Evolutionary conservation across 805 yeast species (phyloP).

Genomic region (Pichia nakasei): DNA sequence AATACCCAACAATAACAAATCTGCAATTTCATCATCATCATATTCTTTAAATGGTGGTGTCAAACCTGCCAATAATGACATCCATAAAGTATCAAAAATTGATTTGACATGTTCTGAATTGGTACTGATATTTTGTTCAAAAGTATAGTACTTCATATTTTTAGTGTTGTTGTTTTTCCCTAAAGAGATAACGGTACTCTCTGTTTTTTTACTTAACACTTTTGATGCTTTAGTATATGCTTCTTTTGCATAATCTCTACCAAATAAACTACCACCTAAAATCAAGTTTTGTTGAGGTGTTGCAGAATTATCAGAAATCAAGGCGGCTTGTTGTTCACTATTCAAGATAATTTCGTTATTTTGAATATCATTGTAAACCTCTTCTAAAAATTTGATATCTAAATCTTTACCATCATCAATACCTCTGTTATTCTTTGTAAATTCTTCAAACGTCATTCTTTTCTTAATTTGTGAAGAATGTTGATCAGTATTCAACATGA

Average conservation of each 20-base stretch:
- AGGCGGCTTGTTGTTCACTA: constrained; percentile 90
- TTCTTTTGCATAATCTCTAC: constrained; percentile 62
- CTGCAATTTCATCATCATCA: constrained; percentile 63
- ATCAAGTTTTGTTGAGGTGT: constrained; percentile 18
- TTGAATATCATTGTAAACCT: constrained; percentile 70
- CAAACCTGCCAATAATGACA: constrained; percentile 90
- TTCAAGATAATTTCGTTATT: constrained; percentile 80
- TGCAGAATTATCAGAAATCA: constrained; percentile 55
- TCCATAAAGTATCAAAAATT: constrained; percentile 91
- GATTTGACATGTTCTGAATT: constrained; percentile 79
- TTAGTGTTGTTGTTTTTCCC: constrained; percentile 37
- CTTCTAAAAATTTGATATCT: constrained; percentile 61
- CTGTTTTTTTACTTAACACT: constrained; percentile 86
- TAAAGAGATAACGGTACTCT: constrained; percentile 63
- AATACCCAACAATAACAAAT: constrained; percentile 75
- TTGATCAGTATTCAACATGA: constrained; percentile 89
- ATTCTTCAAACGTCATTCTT: constrained; percentile 83
- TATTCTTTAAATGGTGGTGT: constrained; percentile 90
- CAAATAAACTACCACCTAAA: constrained; percentile 45
- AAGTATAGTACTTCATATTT: constrained; percentile 63
- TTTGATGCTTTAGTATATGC: constrained; percentile 89
- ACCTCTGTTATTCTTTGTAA: constrained; percentile 79
- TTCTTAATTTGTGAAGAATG: constrained; percentile 82
- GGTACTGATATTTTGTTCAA: not conserved
- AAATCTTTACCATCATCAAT: constrained; percentile 86